Percentiles rank a stretch among this genome's conserved stretches.
Evolutionary conservation across 176 grass and related monocot genomes (phyloP).

Genomic region (Phyllostachys edulis): DNA sequence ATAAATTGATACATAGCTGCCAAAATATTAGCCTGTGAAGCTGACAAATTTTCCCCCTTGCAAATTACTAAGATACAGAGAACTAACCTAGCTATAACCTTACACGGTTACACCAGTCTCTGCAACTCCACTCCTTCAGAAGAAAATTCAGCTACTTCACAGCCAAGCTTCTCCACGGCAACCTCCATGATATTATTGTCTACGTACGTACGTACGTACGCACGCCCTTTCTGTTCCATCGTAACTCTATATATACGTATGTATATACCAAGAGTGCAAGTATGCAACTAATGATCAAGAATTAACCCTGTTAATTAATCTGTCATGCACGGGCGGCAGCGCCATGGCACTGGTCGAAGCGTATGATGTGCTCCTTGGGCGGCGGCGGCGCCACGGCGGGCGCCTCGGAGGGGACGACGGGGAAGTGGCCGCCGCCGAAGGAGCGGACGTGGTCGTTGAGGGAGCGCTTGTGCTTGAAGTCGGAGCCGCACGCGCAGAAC

Average conservation of each 20-base stretch:
- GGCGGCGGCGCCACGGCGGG: background rate
- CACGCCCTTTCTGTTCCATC: background rate
- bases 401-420: background rate
- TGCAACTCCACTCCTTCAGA: conserved; percentile 15
- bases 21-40: conserved; percentile 58
- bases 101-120: background rate
- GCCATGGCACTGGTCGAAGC: conserved; percentile 44
- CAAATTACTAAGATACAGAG: conserved; percentile 17
- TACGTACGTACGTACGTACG: background rate
- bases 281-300: conserved; percentile 12
- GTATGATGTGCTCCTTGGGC: conserved; percentile 51
- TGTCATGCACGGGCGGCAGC: background rate
- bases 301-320: conserved; percentile 9
- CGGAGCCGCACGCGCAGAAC: conserved; percentile 90
- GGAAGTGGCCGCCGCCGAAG: conserved; percentile 64
- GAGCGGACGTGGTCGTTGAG: conserved; percentile 91
- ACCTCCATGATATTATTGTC: conserved; percentile 30
- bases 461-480: conserved; percentile 97
- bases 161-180: conserved; percentile 32
- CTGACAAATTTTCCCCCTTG: conserved; percentile 83
- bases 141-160: conserved; percentile 99
- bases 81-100: background rate
- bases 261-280: background rate
- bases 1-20: conserved; percentile 33
- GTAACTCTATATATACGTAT: background rate